Evolutionary conservation across 2,329 filamentous ascomycete genomes (phyloP).

Genomic region (Aspergillus terreus): DNA sequence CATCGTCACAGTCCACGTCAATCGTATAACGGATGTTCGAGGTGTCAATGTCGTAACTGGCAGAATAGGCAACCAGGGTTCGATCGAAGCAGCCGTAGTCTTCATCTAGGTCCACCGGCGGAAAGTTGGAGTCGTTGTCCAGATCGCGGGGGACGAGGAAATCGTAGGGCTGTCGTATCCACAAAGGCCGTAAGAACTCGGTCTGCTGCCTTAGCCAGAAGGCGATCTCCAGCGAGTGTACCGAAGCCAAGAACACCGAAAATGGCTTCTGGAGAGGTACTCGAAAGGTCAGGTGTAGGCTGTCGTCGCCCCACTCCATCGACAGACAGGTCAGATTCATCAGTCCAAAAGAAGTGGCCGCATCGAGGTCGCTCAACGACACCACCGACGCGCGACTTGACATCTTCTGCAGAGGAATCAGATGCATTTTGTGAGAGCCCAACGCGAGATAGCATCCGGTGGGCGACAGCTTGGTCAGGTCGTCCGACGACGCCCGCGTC

Average conservation of each 20-base stretch:
- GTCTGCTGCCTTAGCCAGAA: constrained; percentile 59
- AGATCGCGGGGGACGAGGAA: constrained; percentile 58
- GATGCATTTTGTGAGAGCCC: constrained; percentile 65
- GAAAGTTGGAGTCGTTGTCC: constrained; percentile 47
- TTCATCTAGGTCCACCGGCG: constrained; percentile 48
- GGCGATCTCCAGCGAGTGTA: constrained; percentile 62
- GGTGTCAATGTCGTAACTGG: constrained; percentile 65
- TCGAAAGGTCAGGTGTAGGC: constrained; percentile 62
- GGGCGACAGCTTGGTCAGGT: constrained; percentile 61
- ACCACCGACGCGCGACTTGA: constrained; percentile 53
- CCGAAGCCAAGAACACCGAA: constrained; percentile 60
- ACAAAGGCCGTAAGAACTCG: constrained; percentile 62
- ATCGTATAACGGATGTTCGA: constrained; percentile 64
- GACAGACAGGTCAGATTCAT: constrained; percentile 59
- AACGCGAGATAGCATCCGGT: constrained; percentile 66
- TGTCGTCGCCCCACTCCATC: constrained; percentile 61
- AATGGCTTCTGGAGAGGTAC: constrained; percentile 54
- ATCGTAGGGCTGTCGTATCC: constrained; percentile 60
- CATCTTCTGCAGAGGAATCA: constrained; percentile 62
- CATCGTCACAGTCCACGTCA: constrained; percentile 61
- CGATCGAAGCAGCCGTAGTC: constrained; percentile 64
- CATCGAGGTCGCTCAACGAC: constrained; percentile 49
- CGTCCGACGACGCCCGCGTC: constrained; percentile 60
- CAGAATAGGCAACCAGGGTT: constrained; percentile 66
- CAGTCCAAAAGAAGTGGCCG: constrained; percentile 58